Percentiles rank a stretch among this genome's conserved stretches.
These are phyloP conservation scores for Botrytis fragariae DNA, from an alignment of 2,329 filamentous ascomycete species.

Conservation along the genomic window DNA sequence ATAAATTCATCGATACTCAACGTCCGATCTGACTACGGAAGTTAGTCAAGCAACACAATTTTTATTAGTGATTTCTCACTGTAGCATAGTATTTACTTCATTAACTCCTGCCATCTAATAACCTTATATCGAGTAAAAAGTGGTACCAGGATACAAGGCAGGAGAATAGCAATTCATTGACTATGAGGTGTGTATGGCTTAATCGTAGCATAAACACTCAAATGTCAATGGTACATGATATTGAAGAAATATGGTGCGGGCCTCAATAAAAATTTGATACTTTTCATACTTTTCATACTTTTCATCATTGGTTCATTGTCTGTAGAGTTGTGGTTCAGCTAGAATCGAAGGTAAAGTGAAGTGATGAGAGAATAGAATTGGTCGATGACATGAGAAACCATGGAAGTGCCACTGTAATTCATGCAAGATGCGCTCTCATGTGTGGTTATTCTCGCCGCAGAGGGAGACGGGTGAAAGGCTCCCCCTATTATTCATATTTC, in stretches of 20 bases:
- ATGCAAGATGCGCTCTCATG: not conserved
- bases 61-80: not conserved
- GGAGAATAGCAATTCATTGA: slow-evolving; percentile 56
- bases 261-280: not conserved
- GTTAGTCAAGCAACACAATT: not conserved
- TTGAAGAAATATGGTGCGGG: not conserved
- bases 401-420: not conserved
- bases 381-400: not conserved
- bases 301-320: not conserved
- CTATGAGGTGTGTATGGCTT: slow-evolving; percentile 40
- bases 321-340: not conserved
- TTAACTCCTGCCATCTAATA: slow-evolving; percentile 68
- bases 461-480: no score
- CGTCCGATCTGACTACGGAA: not conserved
- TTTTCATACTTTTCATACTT: not conserved
- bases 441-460: not conserved
- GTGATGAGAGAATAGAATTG: not conserved
- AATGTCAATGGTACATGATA: slow-evolving; percentile 24
- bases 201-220: slow-evolving; percentile 29
- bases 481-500: not conserved
- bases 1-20: not conserved
- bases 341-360: not conserved
- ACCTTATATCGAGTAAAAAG: slow-evolving; percentile 52
- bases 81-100: not conserved
- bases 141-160: slow-evolving; percentile 67